Evolutionary conservation across 1,284 basidiomycete species (phyloP).

Genomic region (Irpex rosettiformis): DNA sequence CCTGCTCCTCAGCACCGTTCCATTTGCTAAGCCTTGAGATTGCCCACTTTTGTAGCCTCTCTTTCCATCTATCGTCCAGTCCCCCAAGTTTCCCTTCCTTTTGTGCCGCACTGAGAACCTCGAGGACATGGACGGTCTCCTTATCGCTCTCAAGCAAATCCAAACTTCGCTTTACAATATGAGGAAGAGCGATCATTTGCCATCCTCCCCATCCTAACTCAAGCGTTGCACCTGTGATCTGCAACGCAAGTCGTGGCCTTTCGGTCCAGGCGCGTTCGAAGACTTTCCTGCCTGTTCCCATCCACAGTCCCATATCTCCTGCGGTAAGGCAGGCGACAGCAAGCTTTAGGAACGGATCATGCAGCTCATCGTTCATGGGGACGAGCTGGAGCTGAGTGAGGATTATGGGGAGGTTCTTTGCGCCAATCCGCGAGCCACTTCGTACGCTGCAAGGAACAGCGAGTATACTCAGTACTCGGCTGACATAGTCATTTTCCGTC

Average conservation of each 20-base stretch:
- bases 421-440: conserved; percentile 60
- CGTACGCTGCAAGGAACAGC: conserved; percentile 55
- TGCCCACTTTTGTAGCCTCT: conserved; percentile 43
- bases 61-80: conserved; percentile 55
- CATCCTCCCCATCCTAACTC: conserved; percentile 72
- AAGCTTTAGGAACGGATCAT: conserved; percentile 46
- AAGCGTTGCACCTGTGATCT: conserved; percentile 54
- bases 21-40: conserved; percentile 34
- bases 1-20: conserved; percentile 33
- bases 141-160: conserved; percentile 36
- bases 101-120: conserved; percentile 48
- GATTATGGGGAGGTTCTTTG: conserved; percentile 45
- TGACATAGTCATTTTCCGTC: conserved; percentile 26
- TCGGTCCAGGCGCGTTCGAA: conserved; percentile 44
- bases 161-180: conserved; percentile 47
- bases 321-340: conserved; percentile 49
- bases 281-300: conserved; percentile 55
- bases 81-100: conserved; percentile 46
- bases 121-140: conserved; percentile 39
- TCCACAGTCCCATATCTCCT: conserved; percentile 63
- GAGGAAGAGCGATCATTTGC: conserved; percentile 60
- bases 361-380: conserved; percentile 33
- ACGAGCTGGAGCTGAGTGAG: conserved; percentile 40
- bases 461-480: conserved; percentile 45
- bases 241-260: conserved; percentile 42